These are phyloP conservation scores for Nicotiana tomentosiformis DNA, from an alignment of 257 asterid species.

Conservation along the genomic window DNA sequence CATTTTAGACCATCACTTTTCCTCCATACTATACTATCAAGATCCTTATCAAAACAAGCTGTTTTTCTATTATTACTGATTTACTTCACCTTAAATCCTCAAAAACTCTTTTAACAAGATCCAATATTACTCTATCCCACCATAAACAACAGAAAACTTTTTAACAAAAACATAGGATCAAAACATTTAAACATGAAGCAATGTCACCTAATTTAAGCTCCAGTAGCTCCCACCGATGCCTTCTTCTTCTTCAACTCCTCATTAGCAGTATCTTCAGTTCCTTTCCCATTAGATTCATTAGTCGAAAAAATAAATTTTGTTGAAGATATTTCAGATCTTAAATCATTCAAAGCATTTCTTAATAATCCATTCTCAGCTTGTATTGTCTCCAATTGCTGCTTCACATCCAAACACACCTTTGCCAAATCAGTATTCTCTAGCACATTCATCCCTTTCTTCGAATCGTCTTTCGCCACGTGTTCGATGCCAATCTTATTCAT, in stretches of 20 bases:
- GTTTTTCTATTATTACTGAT: neutral
- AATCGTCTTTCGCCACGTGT: slow-evolving; percentile 36
- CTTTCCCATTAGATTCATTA: slow-evolving; percentile 20
- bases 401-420: slow-evolving; percentile 65
- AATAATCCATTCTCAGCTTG: slow-evolving; percentile 74
- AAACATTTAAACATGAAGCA: neutral
- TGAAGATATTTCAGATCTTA: slow-evolving; percentile 59
- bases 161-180: neutral
- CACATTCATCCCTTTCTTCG: slow-evolving; percentile 17
- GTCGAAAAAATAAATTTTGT: slow-evolving; percentile 36
- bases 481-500: slow-evolving; percentile 89
- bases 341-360: slow-evolving; percentile 62
- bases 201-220: slow-evolving; percentile 9
- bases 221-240: no score
- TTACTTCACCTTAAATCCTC: neutral
- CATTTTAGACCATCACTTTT: neutral
- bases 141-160: neutral
- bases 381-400: slow-evolving; percentile 61
- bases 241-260: slow-evolving; percentile 34
- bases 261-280: slow-evolving; percentile 27
- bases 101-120: neutral
- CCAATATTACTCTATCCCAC: neutral
- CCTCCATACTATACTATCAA: neutral
- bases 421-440: slow-evolving; percentile 35
- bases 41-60: neutral